phyloP scores from a whole-genome alignment of 306 rosid genomes.

The Fagus crenata region DNA sequence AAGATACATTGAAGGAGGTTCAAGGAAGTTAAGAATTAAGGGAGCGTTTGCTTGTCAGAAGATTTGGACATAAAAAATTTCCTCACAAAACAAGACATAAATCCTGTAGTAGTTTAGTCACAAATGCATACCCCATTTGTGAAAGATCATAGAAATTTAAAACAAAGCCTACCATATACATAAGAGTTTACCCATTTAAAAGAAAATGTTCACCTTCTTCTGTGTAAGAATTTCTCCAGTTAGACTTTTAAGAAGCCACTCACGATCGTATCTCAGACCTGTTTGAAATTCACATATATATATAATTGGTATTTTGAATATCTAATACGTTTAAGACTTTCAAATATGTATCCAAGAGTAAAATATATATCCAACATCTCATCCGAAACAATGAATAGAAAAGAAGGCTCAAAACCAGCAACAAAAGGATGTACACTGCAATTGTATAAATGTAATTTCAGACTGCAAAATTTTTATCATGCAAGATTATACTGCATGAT shows the following conservation, averaged over 20 bases:
- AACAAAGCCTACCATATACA: neutral
- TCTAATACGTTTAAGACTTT: neutral
- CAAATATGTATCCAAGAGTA: neutral
- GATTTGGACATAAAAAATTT: neutral
- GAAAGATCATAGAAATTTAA: neutral
- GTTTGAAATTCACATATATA: conserved; percentile 29
- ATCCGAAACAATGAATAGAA: neutral
- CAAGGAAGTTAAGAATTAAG: neutral
- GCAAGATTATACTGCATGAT: neutral
- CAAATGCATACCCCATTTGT: neutral
- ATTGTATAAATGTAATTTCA: neutral
- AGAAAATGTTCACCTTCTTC: conserved; percentile 59
- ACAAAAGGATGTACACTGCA: neutral
- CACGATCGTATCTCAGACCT: conserved; percentile 81
- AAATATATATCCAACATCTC: neutral
- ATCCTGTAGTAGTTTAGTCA: neutral
- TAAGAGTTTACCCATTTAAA: neutral
- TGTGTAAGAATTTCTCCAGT: conserved; percentile 81
- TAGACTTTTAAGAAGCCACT: conserved; percentile 80
- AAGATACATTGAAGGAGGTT: neutral
- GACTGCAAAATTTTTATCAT: neutral
- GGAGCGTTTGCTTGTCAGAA: neutral
- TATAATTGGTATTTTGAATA: neutral
- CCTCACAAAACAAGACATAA: neutral
- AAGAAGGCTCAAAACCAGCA: neutral